phyloP scores from a whole-genome alignment of 345 rosid species.

The Brassica carinata region DNA sequence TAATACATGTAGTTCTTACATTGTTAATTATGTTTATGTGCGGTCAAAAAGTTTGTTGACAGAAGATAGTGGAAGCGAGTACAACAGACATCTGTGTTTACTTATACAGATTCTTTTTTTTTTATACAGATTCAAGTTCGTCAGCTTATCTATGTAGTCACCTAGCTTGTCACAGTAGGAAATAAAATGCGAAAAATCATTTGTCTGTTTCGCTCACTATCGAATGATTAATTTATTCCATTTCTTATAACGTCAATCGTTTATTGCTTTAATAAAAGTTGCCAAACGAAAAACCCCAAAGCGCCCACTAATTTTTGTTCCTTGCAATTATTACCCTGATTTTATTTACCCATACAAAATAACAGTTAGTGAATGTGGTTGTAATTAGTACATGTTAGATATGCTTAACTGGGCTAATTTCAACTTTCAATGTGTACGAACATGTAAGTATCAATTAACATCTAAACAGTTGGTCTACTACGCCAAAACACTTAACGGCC shows the following conservation, averaged over 20 bases:
- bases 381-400: background rate
- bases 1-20: no score
- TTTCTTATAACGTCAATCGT: conserved; percentile 1
- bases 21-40: background rate
- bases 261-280: conserved; percentile 2
- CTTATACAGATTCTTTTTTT: background rate
- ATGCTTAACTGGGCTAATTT: background rate
- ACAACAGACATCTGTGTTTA: background rate
- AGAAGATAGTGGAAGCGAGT: background rate
- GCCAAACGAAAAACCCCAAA: conserved; percentile 29
- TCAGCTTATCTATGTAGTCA: background rate
- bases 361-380: background rate
- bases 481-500: background rate
- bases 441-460: background rate
- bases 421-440: background rate
- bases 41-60: background rate
- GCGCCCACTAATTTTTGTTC: conserved; percentile 7
- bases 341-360: background rate
- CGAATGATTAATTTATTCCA: background rate
- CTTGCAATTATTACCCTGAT: conserved; percentile 10
- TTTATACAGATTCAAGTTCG: background rate
- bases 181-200: background rate
- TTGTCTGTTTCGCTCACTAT: background rate
- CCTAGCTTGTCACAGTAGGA: background rate
- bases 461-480: background rate